Conservation (phyloP, 2,329 filamentous ascomycete species). For the Aspergillus fischeri region DNA sequence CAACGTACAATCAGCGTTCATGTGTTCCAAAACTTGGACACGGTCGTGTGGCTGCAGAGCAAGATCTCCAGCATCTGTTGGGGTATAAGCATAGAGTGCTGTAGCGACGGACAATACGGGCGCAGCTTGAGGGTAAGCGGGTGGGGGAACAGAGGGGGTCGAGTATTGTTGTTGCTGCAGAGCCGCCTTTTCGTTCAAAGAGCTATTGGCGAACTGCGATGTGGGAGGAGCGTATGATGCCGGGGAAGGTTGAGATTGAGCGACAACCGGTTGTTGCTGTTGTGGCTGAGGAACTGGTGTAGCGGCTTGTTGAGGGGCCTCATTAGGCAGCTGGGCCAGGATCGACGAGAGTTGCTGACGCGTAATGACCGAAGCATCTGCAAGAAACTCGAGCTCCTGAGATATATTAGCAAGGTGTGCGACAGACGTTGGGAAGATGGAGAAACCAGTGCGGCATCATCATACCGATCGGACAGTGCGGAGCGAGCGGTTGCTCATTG, state of each 20-base stretch:
- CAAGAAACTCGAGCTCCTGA: slow-evolving; percentile 85
- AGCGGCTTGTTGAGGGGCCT: slow-evolving; percentile 20
- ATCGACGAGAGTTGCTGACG: slow-evolving; percentile 72
- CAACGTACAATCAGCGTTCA: slow-evolving; percentile 78
- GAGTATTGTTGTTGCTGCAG: slow-evolving; percentile 37
- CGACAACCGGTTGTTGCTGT: slow-evolving; percentile 22
- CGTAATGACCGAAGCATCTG: slow-evolving; percentile 75
- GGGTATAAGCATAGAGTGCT: slow-evolving; percentile 79
- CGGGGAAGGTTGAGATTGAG: slow-evolving; percentile 28
- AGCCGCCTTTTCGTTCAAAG: slow-evolving; percentile 40
- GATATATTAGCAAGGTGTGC: slow-evolving; percentile 4
- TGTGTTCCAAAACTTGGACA: slow-evolving; percentile 79
- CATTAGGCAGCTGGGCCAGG: slow-evolving; percentile 65
- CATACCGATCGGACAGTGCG: slow-evolving; percentile 80
- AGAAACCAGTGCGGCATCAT: slow-evolving; percentile 6
- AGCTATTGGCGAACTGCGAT: slow-evolving; percentile 34
- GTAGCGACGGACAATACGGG: slow-evolving; percentile 67
- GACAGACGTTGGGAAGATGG: not conserved
- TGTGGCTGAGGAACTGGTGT: slow-evolving; percentile 14
- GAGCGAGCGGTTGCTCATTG: slow-evolving; percentile 76
- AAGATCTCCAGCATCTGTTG: slow-evolving; percentile 76
- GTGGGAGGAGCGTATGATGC: slow-evolving; percentile 35
- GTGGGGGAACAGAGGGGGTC: slow-evolving; percentile 45
- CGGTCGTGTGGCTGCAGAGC: slow-evolving; percentile 75
- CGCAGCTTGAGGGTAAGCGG: slow-evolving; percentile 48